Evolutionary conservation across 306 rosid genomes (phyloP).

Genomic region (Rosa persica): DNA sequence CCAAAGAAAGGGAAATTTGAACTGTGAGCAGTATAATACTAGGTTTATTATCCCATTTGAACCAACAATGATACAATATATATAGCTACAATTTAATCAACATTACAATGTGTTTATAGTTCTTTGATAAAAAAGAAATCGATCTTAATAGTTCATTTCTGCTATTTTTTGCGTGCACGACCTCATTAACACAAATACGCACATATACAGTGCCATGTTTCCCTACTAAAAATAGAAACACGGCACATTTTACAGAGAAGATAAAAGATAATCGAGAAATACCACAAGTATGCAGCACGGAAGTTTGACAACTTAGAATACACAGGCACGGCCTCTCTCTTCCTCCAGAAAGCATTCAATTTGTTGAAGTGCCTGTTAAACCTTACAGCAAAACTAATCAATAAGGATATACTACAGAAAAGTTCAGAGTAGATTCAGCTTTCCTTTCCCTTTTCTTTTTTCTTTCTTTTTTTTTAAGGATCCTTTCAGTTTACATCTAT

Average conservation of each 20-base stretch:
- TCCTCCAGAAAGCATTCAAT: constrained; percentile 54
- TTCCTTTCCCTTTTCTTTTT: no score
- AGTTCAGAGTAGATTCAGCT: no score
- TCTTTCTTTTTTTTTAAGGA: no score
- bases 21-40: neutral
- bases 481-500: neutral
- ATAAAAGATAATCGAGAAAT: neutral
- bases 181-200: neutral
- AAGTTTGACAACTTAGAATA: constrained; percentile 26
- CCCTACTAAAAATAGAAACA: constrained; percentile 28
- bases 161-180: neutral
- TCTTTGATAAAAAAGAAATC: neutral
- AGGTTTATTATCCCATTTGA: constrained; percentile 1
- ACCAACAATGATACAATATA: neutral
- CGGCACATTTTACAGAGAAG: constrained; percentile 29
- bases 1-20: neutral
- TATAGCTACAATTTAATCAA: neutral
- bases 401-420: neutral
- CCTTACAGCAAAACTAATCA: constrained; percentile 12
- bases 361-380: constrained; percentile 75
- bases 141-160: neutral
- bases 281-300: neutral
- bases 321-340: constrained; percentile 38
- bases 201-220: constrained; percentile 9
- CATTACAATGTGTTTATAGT: constrained; percentile 1